Evolutionary conservation across 1,284 basidiomycete genomes (phyloP).

Genomic region (Pseudozyma thailandica): DNA sequence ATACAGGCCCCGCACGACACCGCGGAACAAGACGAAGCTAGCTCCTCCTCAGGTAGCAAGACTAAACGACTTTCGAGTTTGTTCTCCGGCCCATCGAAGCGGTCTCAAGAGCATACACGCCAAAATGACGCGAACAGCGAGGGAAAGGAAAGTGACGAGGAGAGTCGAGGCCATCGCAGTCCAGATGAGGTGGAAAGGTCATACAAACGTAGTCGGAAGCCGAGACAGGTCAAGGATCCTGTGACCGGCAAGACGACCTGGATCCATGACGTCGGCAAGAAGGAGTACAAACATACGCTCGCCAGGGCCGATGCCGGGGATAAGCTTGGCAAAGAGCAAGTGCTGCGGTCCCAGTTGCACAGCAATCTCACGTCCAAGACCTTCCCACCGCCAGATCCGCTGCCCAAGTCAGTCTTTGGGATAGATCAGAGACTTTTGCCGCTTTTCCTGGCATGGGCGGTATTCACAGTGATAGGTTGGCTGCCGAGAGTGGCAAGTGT

Average conservation of each 20-base stretch:
- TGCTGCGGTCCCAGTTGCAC: slow-evolving; percentile 10
- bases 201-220: slow-evolving; percentile 20
- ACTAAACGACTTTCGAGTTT: slow-evolving; percentile 7
- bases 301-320: slow-evolving; percentile 18
- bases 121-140: background rate
- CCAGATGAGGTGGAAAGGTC: slow-evolving; percentile 15
- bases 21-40: background rate
- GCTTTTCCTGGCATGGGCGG: slow-evolving; percentile 29
- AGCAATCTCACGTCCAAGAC: slow-evolving; percentile 28
- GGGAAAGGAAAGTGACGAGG: slow-evolving; percentile 2
- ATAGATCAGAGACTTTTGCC: slow-evolving; percentile 32
- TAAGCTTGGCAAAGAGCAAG: slow-evolving; percentile 13
- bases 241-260: slow-evolving; percentile 27
- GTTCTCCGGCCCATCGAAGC: slow-evolving; percentile 9
- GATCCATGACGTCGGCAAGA: slow-evolving; percentile 39
- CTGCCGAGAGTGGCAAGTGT: slow-evolving; percentile 24
- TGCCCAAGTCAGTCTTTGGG: slow-evolving; percentile 17
- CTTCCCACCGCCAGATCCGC: slow-evolving; percentile 30
- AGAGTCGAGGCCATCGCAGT: slow-evolving; percentile 3
- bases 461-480: slow-evolving; percentile 15
- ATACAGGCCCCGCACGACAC: background rate
- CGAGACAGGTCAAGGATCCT: slow-evolving; percentile 36
- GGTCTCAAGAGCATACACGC: background rate
- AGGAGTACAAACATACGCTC: slow-evolving; percentile 27
- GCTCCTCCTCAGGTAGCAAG: background rate